Conservation (phyloP, 148 eudicot genomes). For the Talinum fruticosum region DNA sequence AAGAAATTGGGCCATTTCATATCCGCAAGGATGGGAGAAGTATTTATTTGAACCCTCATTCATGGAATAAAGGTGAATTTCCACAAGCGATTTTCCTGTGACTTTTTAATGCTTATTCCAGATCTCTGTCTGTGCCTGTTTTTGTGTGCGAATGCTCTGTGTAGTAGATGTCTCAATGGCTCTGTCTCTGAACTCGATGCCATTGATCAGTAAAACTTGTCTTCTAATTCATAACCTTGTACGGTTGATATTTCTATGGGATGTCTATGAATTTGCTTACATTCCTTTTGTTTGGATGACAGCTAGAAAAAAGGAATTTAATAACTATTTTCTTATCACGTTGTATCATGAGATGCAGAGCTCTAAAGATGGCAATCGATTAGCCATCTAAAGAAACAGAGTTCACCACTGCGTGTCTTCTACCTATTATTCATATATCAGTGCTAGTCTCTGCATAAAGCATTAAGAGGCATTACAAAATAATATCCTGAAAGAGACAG, state of each 20-base stretch:
- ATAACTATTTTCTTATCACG: not conserved
- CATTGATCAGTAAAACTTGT: not conserved
- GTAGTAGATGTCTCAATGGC: not conserved
- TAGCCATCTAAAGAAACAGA: too few species aligned
- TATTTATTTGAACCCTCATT: conserved; percentile 66
- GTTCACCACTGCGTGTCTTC: not conserved
- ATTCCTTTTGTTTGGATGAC: too few species aligned
- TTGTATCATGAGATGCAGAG: not conserved
- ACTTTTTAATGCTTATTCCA: not conserved
- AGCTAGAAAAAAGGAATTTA: too few species aligned
- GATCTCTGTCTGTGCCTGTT: not conserved
- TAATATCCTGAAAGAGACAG: too few species aligned
- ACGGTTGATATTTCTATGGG: not conserved
- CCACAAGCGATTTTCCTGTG: not conserved
- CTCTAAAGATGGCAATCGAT: too few species aligned
- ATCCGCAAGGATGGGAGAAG: conserved; percentile 77
- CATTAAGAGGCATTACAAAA: too few species aligned
- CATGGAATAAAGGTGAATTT: conserved; percentile 87
- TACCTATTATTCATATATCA: not conserved
- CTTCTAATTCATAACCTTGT: too few species aligned
- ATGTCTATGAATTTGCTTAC: not conserved
- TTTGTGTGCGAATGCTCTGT: not conserved
- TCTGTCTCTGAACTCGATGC: not conserved
- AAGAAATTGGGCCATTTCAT: conserved; percentile 97
- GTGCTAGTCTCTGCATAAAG: not conserved